Base-by-base conservation (phyloP, 1,284 basidiomycete genomes). In the Waitea zeae region DNA sequence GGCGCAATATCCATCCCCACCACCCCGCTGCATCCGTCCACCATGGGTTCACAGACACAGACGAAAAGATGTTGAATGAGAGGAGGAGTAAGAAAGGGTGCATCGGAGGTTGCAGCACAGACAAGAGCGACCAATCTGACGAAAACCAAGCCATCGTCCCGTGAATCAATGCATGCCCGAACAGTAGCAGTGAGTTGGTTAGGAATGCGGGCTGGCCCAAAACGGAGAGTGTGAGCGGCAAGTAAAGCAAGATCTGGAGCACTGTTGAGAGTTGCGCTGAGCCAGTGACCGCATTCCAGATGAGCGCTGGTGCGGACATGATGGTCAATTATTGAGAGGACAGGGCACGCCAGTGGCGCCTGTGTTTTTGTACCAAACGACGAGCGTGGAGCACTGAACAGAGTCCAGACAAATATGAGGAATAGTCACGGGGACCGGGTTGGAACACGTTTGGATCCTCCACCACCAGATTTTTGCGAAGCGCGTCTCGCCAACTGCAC, bases 201-300 rank as follows among this genome's bases (percentile, higher is more conserved):
- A 89, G 67, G 47, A 89, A 84, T 1, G 80, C 81, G 19, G 76
- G 63, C 17, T 69, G 75, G 28, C 79, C 80, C 40, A 89, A 64
- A 3, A 79, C 87, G 39, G 76, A 81, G 44, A 80, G 64, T 27
- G 76, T 86, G 38, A 89, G 60, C 2, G 86, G 84, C 35, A 89
- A 67, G 54, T 79, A 88, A 18, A 88, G 67, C 37, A 89, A 60
- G 42, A 88, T 81, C 51, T 88, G 81, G 22, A 77, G 47, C 41
- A 70, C 78, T 29, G 79, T 84, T 5, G 75, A 79, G n/a, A n/a
- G n/a, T n/a, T n/a, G n/a, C n/a, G n/a, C n/a, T n/a, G n/a, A n/a
- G n/a, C n/a, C n/a, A n/a, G n/a, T n/a, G n/a, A n/a, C n/a, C n/a
- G n/a, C n/a, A n/a, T n/a, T n/a, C n/a, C n/a, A n/a, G n/a, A n/a